phyloP scores from a whole-genome alignment of 1,139 yeast species.

The Kurtzmaniella natalensis region DNA sequence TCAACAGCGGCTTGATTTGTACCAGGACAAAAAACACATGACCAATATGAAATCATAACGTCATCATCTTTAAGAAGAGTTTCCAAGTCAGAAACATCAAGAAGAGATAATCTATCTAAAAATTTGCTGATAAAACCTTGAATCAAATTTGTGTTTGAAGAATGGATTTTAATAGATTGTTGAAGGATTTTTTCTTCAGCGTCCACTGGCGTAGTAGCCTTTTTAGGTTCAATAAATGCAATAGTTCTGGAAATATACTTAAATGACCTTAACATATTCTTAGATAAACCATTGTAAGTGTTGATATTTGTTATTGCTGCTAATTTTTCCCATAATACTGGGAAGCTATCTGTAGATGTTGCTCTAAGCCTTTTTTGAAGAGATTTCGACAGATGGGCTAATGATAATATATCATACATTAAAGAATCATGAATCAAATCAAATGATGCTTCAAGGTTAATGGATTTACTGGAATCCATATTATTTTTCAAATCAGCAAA shows the following conservation, averaged over 20 bases:
- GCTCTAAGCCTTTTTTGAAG: constrained; percentile 36
- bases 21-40: constrained; percentile 59
- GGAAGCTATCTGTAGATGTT: constrained; percentile 40
- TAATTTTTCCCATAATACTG: constrained; percentile 45
- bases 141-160: constrained; percentile 23
- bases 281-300: background rate
- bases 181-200: background rate
- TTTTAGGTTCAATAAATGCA: constrained; percentile 26
- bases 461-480: constrained; percentile 4
- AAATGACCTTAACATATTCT: constrained; percentile 34
- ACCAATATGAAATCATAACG: constrained; percentile 58
- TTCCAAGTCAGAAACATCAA: constrained; percentile 43
- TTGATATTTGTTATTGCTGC: constrained; percentile 18
- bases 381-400: constrained; percentile 49
- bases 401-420: constrained; percentile 51
- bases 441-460: constrained; percentile 39
- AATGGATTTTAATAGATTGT: constrained; percentile 23
- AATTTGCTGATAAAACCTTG: constrained; percentile 20
- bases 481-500: background rate
- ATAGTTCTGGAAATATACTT: constrained; percentile 40
- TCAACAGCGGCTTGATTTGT: constrained; percentile 68
- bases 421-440: constrained; percentile 22
- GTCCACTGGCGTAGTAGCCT: constrained; percentile 8
- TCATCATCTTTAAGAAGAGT: constrained; percentile 18
- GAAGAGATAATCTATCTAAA: constrained; percentile 32